Evolutionary conservation across 2,329 filamentous ascomycete species (phyloP).

Genomic region (Beauveria rudraprayagi): DNA sequence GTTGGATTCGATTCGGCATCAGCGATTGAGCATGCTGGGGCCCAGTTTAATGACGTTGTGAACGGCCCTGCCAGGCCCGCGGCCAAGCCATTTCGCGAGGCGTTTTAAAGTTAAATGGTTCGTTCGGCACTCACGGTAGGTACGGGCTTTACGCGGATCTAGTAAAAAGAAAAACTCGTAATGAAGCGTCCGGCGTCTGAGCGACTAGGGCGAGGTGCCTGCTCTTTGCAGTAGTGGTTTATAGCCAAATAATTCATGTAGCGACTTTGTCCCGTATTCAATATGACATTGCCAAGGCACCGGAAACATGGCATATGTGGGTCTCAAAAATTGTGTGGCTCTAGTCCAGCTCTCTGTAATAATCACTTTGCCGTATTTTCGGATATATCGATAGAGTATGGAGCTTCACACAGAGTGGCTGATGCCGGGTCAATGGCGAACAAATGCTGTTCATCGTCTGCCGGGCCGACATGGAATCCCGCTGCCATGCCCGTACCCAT

Average conservation of each 20-base stretch:
- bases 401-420: conserved; percentile 11
- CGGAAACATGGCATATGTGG: neutral
- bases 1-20: neutral
- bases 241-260: neutral
- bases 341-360: too few relatives aligned
- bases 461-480: conserved; percentile 19
- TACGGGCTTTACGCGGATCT: neutral
- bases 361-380: neutral
- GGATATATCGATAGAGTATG: neutral
- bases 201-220: neutral
- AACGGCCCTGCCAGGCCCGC: neutral
- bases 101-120: conserved; percentile 9
- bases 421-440: conserved; percentile 13
- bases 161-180: neutral
- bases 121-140: neutral
- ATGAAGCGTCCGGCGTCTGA: neutral
- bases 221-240: neutral
- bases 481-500: conserved; percentile 20
- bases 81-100: neutral
- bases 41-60: conserved; percentile 10
- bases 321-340: neutral
- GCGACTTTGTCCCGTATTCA: neutral
- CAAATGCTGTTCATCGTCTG: conserved; percentile 15
- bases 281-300: neutral
- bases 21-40: neutral